Conservation (phyloP, 2,329 filamentous ascomycete species). For the Arthrobotrys sinensis region DNA sequence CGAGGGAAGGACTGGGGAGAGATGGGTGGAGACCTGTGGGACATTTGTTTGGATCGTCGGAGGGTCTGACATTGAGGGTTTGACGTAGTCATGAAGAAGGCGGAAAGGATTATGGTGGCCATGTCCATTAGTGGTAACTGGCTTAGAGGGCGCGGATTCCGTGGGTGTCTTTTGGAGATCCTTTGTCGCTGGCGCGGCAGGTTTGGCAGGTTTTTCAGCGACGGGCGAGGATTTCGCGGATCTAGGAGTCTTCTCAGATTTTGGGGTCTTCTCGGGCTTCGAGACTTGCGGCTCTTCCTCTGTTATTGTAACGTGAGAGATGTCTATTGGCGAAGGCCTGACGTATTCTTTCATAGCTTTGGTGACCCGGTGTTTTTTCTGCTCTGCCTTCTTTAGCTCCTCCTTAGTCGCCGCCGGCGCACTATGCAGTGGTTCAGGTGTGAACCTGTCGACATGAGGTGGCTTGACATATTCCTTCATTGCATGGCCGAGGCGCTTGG, state of each 20-base stretch:
- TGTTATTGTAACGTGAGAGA: conserved; percentile 9
- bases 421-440: conserved; percentile 42
- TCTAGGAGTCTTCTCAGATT: conserved; percentile 33
- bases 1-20: conserved; percentile 20
- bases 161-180: conserved; percentile 24
- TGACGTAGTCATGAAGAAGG: conserved; percentile 53
- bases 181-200: conserved; percentile 7
- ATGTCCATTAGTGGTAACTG: neutral
- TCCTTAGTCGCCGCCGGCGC: conserved; percentile 9
- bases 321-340: conserved; percentile 41
- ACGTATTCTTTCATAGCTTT: conserved; percentile 52
- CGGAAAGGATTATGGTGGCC: conserved; percentile 56
- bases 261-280: conserved; percentile 35
- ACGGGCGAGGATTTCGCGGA: conserved; percentile 12
- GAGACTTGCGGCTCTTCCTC: conserved; percentile 21
- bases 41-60: conserved; percentile 32
- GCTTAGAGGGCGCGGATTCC: conserved; percentile 3
- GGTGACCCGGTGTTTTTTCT: conserved; percentile 34
- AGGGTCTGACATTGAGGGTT: conserved; percentile 28
- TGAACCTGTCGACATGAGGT: conserved; percentile 54
- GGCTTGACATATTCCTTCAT: conserved; percentile 58
- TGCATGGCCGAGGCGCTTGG: conserved; percentile 43
- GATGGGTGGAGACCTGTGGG: conserved; percentile 2
- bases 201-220: conserved; percentile 19
- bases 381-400: conserved; percentile 23